These are phyloP conservation scores for Myochromella boudieri DNA, from an alignment of 768 basidiomycete genomes.

Conservation along the genomic window DNA sequence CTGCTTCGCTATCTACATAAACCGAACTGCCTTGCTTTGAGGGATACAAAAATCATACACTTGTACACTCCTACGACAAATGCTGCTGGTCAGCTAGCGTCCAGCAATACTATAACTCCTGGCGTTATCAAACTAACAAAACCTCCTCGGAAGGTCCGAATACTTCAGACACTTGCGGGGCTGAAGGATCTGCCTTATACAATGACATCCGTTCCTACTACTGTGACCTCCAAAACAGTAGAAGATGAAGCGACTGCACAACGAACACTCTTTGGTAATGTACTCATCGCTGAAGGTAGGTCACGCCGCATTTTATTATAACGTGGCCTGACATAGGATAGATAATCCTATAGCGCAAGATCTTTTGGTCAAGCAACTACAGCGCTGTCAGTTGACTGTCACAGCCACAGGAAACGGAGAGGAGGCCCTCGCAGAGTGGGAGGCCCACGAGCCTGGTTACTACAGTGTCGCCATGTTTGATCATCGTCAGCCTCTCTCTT, in stretches of 20 bases:
- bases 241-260: conserved; percentile 48
- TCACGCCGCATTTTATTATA: background rate
- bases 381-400: conserved; percentile 60
- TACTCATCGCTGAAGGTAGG: conserved; percentile 72
- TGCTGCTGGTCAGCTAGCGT: conserved; percentile 49
- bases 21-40: conserved; percentile 34
- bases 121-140: conserved; percentile 71
- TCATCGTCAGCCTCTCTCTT: conserved; percentile 50
- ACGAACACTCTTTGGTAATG: conserved; percentile 61
- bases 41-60: conserved; percentile 65
- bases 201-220: conserved; percentile 33
- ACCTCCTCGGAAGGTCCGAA: conserved; percentile 59
- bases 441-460: conserved; percentile 63
- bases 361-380: conserved; percentile 64
- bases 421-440: conserved; percentile 71
- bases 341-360: conserved; percentile 74
- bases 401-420: conserved; percentile 65
- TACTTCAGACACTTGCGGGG: conserved; percentile 61
- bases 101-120: conserved; percentile 47
- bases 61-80: conserved; percentile 72
- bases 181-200: conserved; percentile 54
- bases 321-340: conserved; percentile 21
- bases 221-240: conserved; percentile 39
- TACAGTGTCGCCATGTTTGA: conserved; percentile 74
- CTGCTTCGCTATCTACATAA: conserved; percentile 50